Conservation (phyloP, 2,329 filamentous ascomycete genomes). For the Myriosclerotinia curreyana region DNA sequence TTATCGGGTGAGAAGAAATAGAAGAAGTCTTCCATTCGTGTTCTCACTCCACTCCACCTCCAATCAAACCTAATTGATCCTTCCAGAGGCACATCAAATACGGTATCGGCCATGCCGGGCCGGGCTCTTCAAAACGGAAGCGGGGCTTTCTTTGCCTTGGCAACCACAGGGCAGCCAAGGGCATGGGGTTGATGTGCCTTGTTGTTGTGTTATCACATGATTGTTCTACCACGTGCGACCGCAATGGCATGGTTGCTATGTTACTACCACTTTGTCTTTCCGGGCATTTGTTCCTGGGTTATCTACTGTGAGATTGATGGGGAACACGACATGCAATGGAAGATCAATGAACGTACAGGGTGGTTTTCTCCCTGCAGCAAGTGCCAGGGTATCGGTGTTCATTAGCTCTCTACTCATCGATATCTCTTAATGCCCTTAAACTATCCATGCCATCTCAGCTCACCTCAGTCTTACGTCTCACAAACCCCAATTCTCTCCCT, state of each 20-base stretch:
- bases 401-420: neutral
- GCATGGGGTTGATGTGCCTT: neutral
- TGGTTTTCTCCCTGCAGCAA: neutral
- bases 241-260: slow-evolving; percentile 12
- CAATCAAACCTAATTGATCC: slow-evolving; percentile 8
- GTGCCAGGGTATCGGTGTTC: slow-evolving; percentile 1
- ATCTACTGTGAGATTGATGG: slow-evolving; percentile 5
- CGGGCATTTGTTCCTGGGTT: slow-evolving; percentile 10
- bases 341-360: neutral
- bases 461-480: slow-evolving; percentile 1
- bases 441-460: neutral
- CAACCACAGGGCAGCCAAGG: neutral
- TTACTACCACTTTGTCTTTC: slow-evolving; percentile 4
- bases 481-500: neutral
- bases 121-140: neutral
- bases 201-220: slow-evolving; percentile 12
- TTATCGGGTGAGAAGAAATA: neutral
- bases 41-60: slow-evolving; percentile 7
- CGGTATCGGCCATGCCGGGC: slow-evolving; percentile 8
- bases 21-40: neutral
- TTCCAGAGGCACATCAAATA: neutral
- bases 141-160: neutral
- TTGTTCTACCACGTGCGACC: slow-evolving; percentile 9
- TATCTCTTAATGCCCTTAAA: neutral
- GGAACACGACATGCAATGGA: slow-evolving; percentile 2